Percentiles rank a stretch among this genome's conserved stretches.
Evolutionary conservation across 2,329 filamentous ascomycete species (phyloP).

Genomic region (Arthrocladium fulminans): DNA sequence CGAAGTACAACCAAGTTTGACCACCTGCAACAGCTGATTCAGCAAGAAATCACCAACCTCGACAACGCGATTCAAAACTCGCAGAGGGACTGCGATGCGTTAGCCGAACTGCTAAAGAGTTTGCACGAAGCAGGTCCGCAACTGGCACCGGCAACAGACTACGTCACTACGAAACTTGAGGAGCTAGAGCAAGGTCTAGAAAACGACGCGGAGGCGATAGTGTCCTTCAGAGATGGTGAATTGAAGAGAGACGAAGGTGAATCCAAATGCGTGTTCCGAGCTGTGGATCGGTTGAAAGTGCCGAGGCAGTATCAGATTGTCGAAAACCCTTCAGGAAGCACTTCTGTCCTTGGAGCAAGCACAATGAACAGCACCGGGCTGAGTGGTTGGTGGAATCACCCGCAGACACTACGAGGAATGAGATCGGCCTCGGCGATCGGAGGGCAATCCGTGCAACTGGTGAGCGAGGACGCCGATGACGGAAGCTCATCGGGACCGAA

Average conservation of each 20-base stretch:
- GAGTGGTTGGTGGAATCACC: conserved; percentile 26
- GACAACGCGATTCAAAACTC: conserved; percentile 74
- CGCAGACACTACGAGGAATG: conserved; percentile 19
- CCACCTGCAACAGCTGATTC: conserved; percentile 73
- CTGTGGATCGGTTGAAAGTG: conserved; percentile 64
- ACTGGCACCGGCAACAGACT: conserved; percentile 57
- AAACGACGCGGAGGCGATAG: conserved; percentile 54
- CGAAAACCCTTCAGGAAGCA: neutral
- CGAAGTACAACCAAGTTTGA: conserved; percentile 85
- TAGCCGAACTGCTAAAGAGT: conserved; percentile 60
- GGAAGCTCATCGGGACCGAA: conserved; percentile 39
- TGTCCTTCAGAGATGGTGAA: conserved; percentile 47
- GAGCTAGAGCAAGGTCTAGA: conserved; percentile 55
- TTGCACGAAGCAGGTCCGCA: conserved; percentile 57
- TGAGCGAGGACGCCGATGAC: conserved; percentile 37
- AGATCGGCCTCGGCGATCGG: conserved; percentile 25
- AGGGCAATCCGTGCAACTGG: conserved; percentile 38
- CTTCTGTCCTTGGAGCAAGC: conserved; percentile 3
- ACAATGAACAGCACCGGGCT: conserved; percentile 14
- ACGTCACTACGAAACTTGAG: conserved; percentile 52
- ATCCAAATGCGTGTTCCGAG: conserved; percentile 62
- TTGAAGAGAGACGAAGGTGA: conserved; percentile 58
- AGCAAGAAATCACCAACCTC: conserved; percentile 65
- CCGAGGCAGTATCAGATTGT: conserved; percentile 54
- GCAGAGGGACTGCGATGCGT: conserved; percentile 62